Conservation (phyloP, 768 basidiomycete species). For the Cantharellus anzutake region DNA sequence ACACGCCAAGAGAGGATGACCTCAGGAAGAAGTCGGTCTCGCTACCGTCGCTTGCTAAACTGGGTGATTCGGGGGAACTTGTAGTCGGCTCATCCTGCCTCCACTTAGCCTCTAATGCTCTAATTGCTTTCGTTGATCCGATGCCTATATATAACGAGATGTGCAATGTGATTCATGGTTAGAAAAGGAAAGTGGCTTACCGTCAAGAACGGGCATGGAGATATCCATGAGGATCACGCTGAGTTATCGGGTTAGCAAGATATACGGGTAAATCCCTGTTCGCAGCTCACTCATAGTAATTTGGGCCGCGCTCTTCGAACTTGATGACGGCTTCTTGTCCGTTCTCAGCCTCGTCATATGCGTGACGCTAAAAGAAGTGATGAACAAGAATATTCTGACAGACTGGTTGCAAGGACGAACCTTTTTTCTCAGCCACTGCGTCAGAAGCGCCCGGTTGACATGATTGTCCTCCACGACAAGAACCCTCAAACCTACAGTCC, state of each 20-base stretch:
- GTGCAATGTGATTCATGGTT: not conserved
- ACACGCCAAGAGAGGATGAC: slow-evolving; percentile 4
- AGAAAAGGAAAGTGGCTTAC: slow-evolving; percentile 17
- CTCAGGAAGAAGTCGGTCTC: not conserved
- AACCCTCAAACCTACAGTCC: slow-evolving; percentile 23
- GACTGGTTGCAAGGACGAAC: slow-evolving; percentile 10
- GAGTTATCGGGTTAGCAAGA: not conserved
- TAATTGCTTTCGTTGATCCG: slow-evolving; percentile 67
- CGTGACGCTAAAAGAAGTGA: slow-evolving; percentile 33
- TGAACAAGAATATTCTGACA: slow-evolving; percentile 30
- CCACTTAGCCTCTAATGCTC: slow-evolving; percentile 17
- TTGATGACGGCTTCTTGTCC: slow-evolving; percentile 68
- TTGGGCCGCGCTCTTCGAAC: slow-evolving; percentile 35
- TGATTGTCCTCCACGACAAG: slow-evolving; percentile 83
- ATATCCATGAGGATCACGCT: slow-evolving; percentile 30
- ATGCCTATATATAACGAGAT: slow-evolving; percentile 33
- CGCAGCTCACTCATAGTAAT: slow-evolving; percentile 56
- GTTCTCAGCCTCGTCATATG: slow-evolving; percentile 62
- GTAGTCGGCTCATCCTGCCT: slow-evolving; percentile 31
- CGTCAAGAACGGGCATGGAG: slow-evolving; percentile 89
- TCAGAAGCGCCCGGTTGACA: slow-evolving; percentile 64
- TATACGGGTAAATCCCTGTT: not conserved
- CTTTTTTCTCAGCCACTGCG: slow-evolving; percentile 15
- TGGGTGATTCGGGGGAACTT: not conserved
- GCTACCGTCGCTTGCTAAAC: too few relatives aligned